Percentiles rank a stretch among this genome's conserved stretches.
phyloP scores from a whole-genome alignment of 257 asterid species.

The Solanum rostratum region DNA sequence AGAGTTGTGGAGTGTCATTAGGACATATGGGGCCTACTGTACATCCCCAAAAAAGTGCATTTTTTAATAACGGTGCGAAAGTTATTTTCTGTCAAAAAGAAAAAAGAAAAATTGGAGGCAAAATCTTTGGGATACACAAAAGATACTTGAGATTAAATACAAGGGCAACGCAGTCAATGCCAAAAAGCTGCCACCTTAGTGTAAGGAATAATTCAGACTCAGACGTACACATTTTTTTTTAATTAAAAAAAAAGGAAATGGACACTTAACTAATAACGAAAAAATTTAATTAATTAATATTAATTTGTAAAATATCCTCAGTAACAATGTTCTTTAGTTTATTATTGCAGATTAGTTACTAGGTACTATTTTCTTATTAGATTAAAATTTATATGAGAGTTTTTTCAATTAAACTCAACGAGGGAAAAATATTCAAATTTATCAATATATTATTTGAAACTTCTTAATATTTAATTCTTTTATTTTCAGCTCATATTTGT shows the following conservation, averaged over 20 bases:
- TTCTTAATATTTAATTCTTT: no score
- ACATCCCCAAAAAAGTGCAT: neutral
- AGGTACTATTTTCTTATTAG: no score
- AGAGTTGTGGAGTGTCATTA: neutral
- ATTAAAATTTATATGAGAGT: no score
- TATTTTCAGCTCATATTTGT: neutral
- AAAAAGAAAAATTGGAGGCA: neutral
- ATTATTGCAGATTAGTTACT: neutral
- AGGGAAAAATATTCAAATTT: no score
- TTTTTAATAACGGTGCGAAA: neutral
- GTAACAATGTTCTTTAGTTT: neutral
- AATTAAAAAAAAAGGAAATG: neutral
- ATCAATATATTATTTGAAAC: no score
- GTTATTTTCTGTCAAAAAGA: neutral
- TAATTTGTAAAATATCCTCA: neutral
- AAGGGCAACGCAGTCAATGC: conserved; percentile 24
- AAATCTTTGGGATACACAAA: conserved; percentile 21
- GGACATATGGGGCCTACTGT: neutral
- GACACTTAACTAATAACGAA: neutral
- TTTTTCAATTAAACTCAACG: no score
- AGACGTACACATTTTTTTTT: neutral
- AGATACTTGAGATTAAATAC: neutral
- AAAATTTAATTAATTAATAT: neutral
- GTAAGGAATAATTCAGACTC: neutral
- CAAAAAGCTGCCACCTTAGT: conserved; percentile 12